Percentiles rank a stretch among this genome's conserved stretches.
These are phyloP conservation scores for Xeromyces bisporus DNA, from an alignment of 495 filamentous ascomycete species.

Conservation along the genomic window DNA sequence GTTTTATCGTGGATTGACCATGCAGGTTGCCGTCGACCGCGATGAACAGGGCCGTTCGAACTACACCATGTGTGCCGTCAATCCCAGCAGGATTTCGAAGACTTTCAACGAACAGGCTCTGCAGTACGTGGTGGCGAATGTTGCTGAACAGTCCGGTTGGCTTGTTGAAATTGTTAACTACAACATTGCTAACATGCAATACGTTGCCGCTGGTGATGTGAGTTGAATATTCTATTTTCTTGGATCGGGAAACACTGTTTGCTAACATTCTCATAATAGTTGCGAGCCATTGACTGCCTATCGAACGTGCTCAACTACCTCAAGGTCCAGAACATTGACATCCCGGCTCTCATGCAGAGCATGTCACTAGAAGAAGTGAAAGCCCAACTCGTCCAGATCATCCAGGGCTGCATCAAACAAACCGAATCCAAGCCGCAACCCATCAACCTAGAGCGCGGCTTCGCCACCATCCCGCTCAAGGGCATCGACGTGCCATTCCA, in stretches of 20 bases:
- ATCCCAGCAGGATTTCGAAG: conserved; percentile 90
- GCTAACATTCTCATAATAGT: conserved; percentile 23
- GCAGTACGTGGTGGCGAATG: conserved; percentile 86
- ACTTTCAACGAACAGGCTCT: conserved; percentile 95
- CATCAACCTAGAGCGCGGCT: conserved; percentile 77
- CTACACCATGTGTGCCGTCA: conserved; percentile 98
- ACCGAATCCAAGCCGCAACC: conserved; percentile 79
- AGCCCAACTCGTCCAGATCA: conserved; percentile 67
- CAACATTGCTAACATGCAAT: conserved; percentile 97
- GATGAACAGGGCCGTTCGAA: conserved; percentile 84
- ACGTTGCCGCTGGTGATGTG: conserved; percentile 86
- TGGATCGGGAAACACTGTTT: background rate
- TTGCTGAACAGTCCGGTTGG: conserved; percentile 84
- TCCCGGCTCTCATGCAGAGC: conserved; percentile 73
- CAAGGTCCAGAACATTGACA: conserved; percentile 91
- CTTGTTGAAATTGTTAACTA: conserved; percentile 97
- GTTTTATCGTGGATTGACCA: conserved; percentile 96
- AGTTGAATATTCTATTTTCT: conserved; percentile 5
- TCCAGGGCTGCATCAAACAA: conserved; percentile 64
- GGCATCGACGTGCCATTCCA: conserved; percentile 99
- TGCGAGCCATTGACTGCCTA: conserved; percentile 86
- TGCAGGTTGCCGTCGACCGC: conserved; percentile 98
- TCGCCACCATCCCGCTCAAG: conserved; percentile 88
- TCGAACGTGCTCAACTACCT: conserved; percentile 86
- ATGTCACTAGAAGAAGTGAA: conserved; percentile 74